Evolutionary conservation across 192 early-diverging fungal species (phyloP).

Genomic region (Helicostylum pulchrum): DNA sequence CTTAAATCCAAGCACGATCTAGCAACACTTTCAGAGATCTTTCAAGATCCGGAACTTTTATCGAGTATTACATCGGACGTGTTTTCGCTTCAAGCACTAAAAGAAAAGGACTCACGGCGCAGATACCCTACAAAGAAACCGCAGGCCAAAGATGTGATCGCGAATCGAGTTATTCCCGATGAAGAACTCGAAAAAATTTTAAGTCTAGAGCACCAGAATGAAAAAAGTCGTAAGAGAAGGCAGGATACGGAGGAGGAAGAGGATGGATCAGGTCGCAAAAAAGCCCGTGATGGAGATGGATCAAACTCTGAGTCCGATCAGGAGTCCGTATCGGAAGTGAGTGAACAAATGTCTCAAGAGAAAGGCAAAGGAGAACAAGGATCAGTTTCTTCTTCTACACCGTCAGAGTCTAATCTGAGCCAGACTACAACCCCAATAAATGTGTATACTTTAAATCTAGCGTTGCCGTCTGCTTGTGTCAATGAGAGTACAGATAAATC

Average conservation of each 20-base stretch:
- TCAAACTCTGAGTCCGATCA: no score
- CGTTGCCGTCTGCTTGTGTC: not conserved
- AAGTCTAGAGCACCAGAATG: not conserved
- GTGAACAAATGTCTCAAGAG: no score
- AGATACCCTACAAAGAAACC: not conserved
- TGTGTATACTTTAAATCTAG: not conserved
- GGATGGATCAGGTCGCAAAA: no score
- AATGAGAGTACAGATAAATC: not conserved
- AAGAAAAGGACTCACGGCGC: not conserved
- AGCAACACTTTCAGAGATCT: not conserved
- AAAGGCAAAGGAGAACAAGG: no score
- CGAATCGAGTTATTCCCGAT: not conserved
- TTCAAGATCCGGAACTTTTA: slow-evolving; percentile 9
- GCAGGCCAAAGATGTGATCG: slow-evolving; percentile 1
- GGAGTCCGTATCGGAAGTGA: no score
- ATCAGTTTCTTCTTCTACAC: no score
- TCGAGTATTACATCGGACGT: not conserved
- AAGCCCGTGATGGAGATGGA: no score
- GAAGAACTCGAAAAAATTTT: not conserved
- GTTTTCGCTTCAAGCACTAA: not conserved
- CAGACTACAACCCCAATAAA: no score
- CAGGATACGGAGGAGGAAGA: not conserved
- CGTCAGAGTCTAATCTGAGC: no score
- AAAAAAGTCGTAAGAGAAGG: not conserved
- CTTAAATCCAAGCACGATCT: not conserved